Percentiles rank a stretch among this genome's conserved stretches.
Conservation (phyloP, 495 filamentous ascomycete species). For the Aspergillus diversus region DNA sequence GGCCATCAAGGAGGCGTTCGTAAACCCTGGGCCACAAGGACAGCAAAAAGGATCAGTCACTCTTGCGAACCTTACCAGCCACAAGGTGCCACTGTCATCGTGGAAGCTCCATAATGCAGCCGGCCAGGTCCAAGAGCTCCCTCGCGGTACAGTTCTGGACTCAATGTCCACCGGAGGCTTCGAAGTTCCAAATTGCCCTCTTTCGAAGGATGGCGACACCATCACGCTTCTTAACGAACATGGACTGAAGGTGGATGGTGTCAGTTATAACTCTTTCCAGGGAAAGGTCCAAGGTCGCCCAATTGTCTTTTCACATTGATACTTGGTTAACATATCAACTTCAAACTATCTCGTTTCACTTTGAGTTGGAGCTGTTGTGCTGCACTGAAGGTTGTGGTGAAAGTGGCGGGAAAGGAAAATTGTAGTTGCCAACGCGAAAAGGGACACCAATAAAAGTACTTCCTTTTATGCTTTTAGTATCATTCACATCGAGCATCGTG, state of each 20-base stretch:
- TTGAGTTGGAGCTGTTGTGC: no score
- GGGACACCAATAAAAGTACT: no score
- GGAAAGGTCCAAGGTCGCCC: background rate
- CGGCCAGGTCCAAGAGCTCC: constrained; percentile 1
- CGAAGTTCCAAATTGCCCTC: constrained; percentile 1
- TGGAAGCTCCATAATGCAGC: constrained; percentile 4
- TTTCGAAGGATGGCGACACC: constrained; percentile 6
- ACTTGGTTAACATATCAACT: no score
- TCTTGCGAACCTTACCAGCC: constrained; percentile 4
- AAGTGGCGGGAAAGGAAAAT: no score
- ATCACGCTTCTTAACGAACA: constrained; percentile 7
- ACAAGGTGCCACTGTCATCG: background rate
- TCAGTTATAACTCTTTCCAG: constrained; percentile 9
- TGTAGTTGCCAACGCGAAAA: no score
- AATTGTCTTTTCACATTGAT: no score
- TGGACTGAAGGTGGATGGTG: constrained; percentile 11
- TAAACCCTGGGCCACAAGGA: background rate
- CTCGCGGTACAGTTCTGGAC: background rate
- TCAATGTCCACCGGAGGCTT: background rate
- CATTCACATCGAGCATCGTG: no score
- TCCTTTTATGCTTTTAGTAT: no score
- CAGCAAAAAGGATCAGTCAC: background rate
- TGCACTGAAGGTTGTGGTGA: no score
- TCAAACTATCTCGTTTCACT: no score
- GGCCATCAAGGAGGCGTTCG: constrained; percentile 1